These are phyloP conservation scores for Apiospora arundinis DNA, from an alignment of 2,329 filamentous ascomycete species.

Conservation along the genomic window DNA sequence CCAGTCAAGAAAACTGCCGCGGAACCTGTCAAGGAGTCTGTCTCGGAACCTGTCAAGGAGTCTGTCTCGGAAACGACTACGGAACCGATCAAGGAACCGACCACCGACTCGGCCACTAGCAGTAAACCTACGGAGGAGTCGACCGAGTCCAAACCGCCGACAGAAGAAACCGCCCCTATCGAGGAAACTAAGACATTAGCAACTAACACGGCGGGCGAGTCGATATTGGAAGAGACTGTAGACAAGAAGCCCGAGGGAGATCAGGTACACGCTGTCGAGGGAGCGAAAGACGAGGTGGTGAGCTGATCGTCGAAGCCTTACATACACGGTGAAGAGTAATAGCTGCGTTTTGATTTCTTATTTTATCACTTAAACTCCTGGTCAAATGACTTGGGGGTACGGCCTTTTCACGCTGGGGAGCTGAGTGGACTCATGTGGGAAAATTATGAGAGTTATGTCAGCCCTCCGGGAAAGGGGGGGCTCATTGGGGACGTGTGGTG, in stretches of 20 bases:
- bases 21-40: constrained; percentile 1
- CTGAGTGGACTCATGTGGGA: not conserved
- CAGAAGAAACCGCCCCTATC: not conserved
- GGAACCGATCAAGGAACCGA: not conserved
- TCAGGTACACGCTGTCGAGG: constrained; percentile 37
- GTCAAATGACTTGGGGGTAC: not conserved
- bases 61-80: not conserved
- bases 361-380: not conserved
- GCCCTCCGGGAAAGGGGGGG: not conserved
- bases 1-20: constrained; percentile 10
- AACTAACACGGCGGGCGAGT: constrained; percentile 41
- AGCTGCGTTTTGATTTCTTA: not conserved
- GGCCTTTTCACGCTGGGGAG: not conserved
- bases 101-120: not conserved
- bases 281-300: constrained; percentile 36
- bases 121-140: not conserved
- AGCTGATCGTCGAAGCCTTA: constrained; percentile 12
- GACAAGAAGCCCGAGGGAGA: constrained; percentile 37
- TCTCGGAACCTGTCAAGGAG: constrained; percentile 17
- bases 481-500: not conserved
- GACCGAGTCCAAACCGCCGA: constrained; percentile 26
- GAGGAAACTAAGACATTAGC: constrained; percentile 39
- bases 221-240: constrained; percentile 39
- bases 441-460: not conserved
- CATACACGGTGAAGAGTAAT: constrained; percentile 16